Evolutionary conservation across 2,329 filamentous ascomycete species (phyloP), one percentile per base, ranked within the genome.

Genomic region (Cladosporium oxysporum): DNA sequence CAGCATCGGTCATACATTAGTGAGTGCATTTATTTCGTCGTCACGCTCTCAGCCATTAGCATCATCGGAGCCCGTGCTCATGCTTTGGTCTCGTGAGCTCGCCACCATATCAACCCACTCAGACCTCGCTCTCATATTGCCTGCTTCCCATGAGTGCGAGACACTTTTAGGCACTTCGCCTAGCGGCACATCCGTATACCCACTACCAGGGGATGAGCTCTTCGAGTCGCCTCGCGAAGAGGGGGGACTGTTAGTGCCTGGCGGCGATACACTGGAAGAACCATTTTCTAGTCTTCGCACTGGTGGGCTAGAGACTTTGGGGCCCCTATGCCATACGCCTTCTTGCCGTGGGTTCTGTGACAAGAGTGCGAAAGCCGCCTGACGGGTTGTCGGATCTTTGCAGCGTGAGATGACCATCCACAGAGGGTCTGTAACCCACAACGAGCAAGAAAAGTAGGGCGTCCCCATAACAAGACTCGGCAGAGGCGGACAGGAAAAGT

Each of bases 371-470:
- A 75, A 76, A 21, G 74, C 74, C 35, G 73, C 71, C 53, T 76
- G 74, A 14, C 74, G 71, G 31, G 75, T 74, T 10, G 69, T 70
- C 8, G 74, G 71, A 28, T 74, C 73, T 23, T 73, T 70, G 58
- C 74, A 76, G 21, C 74, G 70, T 18, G 72, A 74, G 52, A 76
- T 73, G 31, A 71, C 73, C 74, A 76, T 76, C 74, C 74, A 76
- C 18, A 76, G 66, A 6, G 73, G 74, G 64, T 76, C 74, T 2
- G 74, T 76, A n/a, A 76, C 74, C 74, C 74, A 76, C 16, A 76
- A 65, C 1, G 71, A 73, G 65, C 75, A 76, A 2, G 71, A 74
- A 33, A 76, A 68, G 58, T 75, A 76, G 7, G 73, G 73, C 5
- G 71, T 73, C 7, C 73, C 73, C 21, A 70, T 71, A n/a, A 66